Evolutionary conservation across 208 protist genomes (phyloP).

Genomic region (Kentomonas sorsogonicus): DNA sequence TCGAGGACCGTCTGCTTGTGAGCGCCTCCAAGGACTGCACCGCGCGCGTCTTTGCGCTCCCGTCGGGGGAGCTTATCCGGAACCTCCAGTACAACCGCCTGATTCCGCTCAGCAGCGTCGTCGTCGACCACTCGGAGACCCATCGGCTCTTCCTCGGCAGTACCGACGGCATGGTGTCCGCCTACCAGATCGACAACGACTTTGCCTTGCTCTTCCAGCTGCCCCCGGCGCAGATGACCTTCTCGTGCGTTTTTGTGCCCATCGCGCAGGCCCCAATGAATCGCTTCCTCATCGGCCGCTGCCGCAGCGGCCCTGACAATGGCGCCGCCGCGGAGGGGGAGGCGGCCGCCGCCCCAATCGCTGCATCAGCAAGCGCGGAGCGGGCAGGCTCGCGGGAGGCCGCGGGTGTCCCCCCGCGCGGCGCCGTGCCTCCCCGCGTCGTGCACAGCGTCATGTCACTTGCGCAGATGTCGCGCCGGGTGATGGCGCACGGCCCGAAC

Average conservation of each 20-base stretch:
- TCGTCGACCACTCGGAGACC: conserved; percentile 43
- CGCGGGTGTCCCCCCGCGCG: not conserved
- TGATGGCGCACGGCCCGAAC: conserved; percentile 27
- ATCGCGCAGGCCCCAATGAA: conserved; percentile 19
- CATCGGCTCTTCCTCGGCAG: no score
- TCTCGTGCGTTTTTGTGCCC: conserved; percentile 21
- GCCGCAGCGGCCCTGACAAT: not conserved
- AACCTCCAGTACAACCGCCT: conserved; percentile 24
- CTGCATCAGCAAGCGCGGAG: not conserved
- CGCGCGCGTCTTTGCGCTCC: conserved; percentile 63
- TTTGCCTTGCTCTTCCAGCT: conserved; percentile 29
- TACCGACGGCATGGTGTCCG: conserved; percentile 47
- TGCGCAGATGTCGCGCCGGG: conserved; percentile 23
- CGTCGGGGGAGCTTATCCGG: conserved; percentile 39
- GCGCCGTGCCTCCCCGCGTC: not conserved
- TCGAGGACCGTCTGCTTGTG: conserved; percentile 57
- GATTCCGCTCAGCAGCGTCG: conserved; percentile 41
- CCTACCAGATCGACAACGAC: conserved; percentile 26
- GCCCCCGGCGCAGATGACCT: conserved; percentile 18
- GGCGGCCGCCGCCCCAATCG: not conserved
- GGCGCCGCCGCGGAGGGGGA: not conserved
- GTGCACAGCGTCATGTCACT: conserved; percentile 7
- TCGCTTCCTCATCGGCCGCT: conserved; percentile 22
- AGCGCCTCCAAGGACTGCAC: conserved; percentile 48
- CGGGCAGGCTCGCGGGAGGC: no score